phyloP scores from a whole-genome alignment of 345 rosid species.

The Hibiscus trionum region DNA sequence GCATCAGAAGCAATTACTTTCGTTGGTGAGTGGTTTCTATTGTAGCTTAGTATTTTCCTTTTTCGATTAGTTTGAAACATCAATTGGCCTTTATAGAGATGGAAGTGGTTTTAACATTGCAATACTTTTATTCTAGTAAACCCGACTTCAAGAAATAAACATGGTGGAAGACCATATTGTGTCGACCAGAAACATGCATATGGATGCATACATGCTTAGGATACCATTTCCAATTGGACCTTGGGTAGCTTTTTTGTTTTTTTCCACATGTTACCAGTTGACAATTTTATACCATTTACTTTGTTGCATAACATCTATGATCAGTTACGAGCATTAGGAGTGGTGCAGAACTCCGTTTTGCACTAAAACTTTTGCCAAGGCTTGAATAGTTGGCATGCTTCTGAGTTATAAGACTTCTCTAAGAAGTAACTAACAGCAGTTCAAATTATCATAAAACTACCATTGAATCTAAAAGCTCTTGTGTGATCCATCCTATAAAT shows the following conservation, averaged over 20 bases:
- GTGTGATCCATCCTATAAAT: neutral
- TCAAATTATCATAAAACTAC: neutral
- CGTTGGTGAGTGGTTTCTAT: constrained; percentile 62
- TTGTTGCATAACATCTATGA: neutral
- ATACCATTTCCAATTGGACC: neutral
- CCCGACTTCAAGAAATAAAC: neutral
- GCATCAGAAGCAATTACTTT: constrained; percentile 91
- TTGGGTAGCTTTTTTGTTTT: neutral
- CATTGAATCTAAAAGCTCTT: neutral
- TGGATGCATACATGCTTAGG: neutral
- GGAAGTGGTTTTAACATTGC: neutral
- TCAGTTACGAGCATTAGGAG: neutral
- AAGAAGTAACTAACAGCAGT: neutral
- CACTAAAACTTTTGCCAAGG: neutral
- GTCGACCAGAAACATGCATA: neutral
- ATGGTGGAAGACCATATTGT: neutral
- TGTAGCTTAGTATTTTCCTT: neutral
- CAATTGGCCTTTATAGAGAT: neutral
- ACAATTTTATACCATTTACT: neutral
- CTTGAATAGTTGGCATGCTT: neutral
- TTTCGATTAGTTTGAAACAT: neutral
- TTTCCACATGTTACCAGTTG: neutral
- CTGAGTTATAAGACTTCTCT: neutral
- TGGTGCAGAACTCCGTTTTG: neutral
- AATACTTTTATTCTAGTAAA: neutral